Conservation (phyloP, 1,139 yeast species). For the Debaryomyces sp. region DNA sequence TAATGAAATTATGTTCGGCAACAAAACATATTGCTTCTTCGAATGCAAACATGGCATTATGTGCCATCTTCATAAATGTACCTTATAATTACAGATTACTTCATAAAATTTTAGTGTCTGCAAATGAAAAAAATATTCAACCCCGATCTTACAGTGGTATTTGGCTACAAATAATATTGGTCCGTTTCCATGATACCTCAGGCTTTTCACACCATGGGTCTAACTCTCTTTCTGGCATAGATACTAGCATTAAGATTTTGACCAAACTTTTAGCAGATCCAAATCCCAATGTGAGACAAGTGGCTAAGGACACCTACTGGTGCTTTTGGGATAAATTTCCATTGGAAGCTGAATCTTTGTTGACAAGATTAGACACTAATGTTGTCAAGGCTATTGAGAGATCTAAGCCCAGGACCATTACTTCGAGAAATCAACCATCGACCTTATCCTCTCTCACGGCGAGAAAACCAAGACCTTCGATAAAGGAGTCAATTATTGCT, state of each 20-base stretch:
- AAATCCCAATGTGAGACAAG: conserved; percentile 76
- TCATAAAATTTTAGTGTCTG: conserved; percentile 52
- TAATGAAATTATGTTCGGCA: conserved; percentile 68
- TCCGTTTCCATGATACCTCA: conserved; percentile 36
- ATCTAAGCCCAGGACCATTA: conserved; percentile 44
- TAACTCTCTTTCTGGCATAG: conserved; percentile 38
- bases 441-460: conserved; percentile 5
- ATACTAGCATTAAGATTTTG: conserved; percentile 54
- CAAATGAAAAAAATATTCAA: conserved; percentile 68
- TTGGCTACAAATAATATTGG: conserved; percentile 68
- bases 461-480: conserved; percentile 28
- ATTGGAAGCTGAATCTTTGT: conserved; percentile 53
- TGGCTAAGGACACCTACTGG: conserved; percentile 79
- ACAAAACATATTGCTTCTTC: conserved; percentile 81
- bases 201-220: conserved; percentile 37
- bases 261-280: conserved; percentile 74
- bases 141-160: conserved; percentile 71
- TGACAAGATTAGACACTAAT: conserved; percentile 47
- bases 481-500: conserved; percentile 38
- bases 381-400: conserved; percentile 44
- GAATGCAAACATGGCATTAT: conserved; percentile 70
- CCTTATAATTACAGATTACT: conserved; percentile 57
- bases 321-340: conserved; percentile 52
- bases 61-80: conserved; percentile 59
- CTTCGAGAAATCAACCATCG: conserved; percentile 10